Evolutionary conservation across 495 filamentous ascomycete genomes (phyloP).

Genomic region (Neurospora sp.): DNA sequence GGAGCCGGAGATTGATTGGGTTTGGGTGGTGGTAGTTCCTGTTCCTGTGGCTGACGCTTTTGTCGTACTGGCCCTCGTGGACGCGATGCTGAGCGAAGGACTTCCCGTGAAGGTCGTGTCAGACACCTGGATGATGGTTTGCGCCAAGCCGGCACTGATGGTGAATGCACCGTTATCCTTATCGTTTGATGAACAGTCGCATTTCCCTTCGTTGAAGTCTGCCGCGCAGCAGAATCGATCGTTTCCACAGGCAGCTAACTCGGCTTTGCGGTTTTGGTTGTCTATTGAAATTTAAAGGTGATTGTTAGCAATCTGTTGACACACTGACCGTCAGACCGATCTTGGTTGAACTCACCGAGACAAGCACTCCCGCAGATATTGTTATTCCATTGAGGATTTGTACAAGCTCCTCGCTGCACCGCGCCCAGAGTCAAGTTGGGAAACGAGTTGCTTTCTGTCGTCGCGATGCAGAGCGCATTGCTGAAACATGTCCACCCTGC

Average conservation of each 20-base stretch:
- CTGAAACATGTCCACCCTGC: constrained; percentile 27
- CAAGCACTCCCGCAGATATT: constrained; percentile 23
- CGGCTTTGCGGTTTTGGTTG: constrained; percentile 8
- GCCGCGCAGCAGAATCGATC: constrained; percentile 20
- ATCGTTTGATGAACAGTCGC: constrained; percentile 14
- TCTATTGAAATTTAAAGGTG: neutral
- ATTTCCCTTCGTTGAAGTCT: constrained; percentile 17
- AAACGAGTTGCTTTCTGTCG: constrained; percentile 10
- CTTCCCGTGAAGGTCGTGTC: constrained; percentile 9
- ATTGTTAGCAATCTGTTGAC: neutral
- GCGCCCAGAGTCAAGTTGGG: constrained; percentile 15
- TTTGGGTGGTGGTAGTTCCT: neutral
- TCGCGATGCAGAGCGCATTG: constrained; percentile 25
- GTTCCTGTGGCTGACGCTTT: neutral
- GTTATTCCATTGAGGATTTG: constrained; percentile 22
- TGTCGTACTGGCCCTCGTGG: neutral
- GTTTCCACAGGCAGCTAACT: constrained; percentile 18
- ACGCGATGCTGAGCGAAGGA: constrained; percentile 2
- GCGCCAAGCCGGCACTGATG: constrained; percentile 10
- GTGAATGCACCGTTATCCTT: constrained; percentile 11
- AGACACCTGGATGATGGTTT: constrained; percentile 22
- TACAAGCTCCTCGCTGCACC: constrained; percentile 19
- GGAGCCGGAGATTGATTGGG: neutral
- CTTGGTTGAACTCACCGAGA: constrained; percentile 12
- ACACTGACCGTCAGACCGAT: neutral